Base-by-base conservation (phyloP, 306 rosid species). In the Purshia tridentata region DNA sequence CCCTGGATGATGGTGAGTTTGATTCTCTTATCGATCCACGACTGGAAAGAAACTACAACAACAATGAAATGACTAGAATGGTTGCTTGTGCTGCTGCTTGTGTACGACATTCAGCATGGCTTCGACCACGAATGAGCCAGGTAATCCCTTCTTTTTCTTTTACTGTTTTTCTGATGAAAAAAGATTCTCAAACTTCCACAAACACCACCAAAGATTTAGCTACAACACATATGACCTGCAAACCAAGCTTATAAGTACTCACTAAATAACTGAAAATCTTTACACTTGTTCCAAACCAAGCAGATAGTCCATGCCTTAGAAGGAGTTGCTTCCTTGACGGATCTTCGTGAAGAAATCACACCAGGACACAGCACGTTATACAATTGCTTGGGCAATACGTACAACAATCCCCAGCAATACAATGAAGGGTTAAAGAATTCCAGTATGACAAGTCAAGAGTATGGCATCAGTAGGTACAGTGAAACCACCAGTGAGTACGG, bases 301-400 rank as follows among this genome's bases (percentile, higher is more conserved):
- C 81, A 82, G 87, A 69, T 82, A 44, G 89, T 70, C 75, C 83
- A 83, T n/a, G 80, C 86, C 23, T 76, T 87, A 75, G 89, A 85
- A 76, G 87, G 89, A 69, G 65, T 73, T 52, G 47, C 85, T 76
- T 82, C 89, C 23, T 78, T 76, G 10, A 48, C 55, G 18, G 80
- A 83, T 67, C 81, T 83, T 78, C 76, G 39, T 18, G 71, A 79
- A 62, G 83, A 75, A 54, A 57, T 54, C 62, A 73, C 39, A 48
- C 76, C 74, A 2, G 76, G 73, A 61, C 74, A 66, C 63, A 76
- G 74, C 81, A 65, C 55, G 40, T 5, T 60, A 23, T 72, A 65
- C 71, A 53, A 72, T 61, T 77, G 70, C 72, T 75, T 70, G n/a
- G 77, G 56, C 39, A 78, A 76, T 55, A 79, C 75, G 39, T 66